These are phyloP conservation scores for Trametes pubescens DNA, from an alignment of 1,284 basidiomycete genomes.

Conservation along the genomic window DNA sequence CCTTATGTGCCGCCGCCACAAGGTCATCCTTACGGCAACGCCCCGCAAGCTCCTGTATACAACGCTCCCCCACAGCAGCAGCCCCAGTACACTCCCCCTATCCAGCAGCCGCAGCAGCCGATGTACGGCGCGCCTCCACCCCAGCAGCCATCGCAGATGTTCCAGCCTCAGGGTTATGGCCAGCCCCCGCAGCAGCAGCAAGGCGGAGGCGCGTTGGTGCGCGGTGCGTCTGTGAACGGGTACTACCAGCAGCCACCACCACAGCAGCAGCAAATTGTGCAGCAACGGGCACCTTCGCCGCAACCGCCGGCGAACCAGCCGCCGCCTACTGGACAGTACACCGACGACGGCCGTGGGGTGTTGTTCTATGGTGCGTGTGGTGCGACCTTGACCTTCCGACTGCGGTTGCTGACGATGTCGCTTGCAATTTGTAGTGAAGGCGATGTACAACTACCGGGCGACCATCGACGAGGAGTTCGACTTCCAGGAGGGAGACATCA, in stretches of 20 bases:
- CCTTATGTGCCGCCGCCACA: conserved; percentile 25
- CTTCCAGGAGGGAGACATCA: conserved; percentile 91
- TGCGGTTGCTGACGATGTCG: conserved; percentile 18
- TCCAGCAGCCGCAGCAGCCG: conserved; percentile 44
- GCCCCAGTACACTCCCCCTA: conserved; percentile 45
- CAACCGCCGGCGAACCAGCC: conserved; percentile 42
- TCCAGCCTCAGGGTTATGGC: conserved; percentile 40
- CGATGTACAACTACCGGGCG: conserved; percentile 91
- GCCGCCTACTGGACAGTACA: conserved; percentile 73
- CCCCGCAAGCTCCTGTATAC: conserved; percentile 34
- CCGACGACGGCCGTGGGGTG: conserved; percentile 80
- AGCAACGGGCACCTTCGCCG: conserved; percentile 49
- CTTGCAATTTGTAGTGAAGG: conserved; percentile 70
- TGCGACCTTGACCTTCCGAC: conserved; percentile 5
- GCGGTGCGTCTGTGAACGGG: conserved; percentile 34
- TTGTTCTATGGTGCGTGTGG: conserved; percentile 80
- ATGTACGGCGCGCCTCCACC: conserved; percentile 31
- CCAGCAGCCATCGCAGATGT: conserved; percentile 40
- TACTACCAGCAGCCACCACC: conserved; percentile 36
- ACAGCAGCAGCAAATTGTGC: conserved; percentile 29
- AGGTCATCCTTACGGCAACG: conserved; percentile 36
- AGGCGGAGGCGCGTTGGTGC: conserved; percentile 27
- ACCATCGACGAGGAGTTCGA: conserved; percentile 91
- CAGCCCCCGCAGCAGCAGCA: conserved; percentile 28
- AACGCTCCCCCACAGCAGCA: conserved; percentile 29